These are phyloP conservation scores for Xanthoconium purpureum DNA, from an alignment of 768 basidiomycete species.

Conservation along the genomic window DNA sequence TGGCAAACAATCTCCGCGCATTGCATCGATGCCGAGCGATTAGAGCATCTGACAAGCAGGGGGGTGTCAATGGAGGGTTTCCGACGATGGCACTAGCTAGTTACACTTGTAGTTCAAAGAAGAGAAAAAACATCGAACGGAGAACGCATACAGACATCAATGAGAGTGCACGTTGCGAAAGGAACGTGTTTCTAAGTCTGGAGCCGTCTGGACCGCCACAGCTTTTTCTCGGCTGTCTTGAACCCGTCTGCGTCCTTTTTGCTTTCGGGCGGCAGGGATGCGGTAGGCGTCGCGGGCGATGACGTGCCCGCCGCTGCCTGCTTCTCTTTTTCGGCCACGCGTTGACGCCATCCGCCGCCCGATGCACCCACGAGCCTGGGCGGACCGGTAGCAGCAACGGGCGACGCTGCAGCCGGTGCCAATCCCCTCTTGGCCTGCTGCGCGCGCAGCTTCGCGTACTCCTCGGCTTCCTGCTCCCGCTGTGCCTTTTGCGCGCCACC, in stretches of 20 bases:
- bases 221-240: constrained; percentile 45
- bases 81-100: too few relatives aligned
- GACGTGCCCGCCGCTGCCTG: neutral
- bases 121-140: too few relatives aligned
- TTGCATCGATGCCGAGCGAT: too few relatives aligned
- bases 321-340: constrained; percentile 16
- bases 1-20: too few relatives aligned
- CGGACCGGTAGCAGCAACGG: constrained; percentile 17
- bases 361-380: constrained; percentile 36
- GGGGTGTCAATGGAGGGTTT: too few relatives aligned
- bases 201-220: constrained; percentile 23
- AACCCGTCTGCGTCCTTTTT: constrained; percentile 69
- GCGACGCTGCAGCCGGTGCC: constrained; percentile 20
- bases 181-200: constrained; percentile 1
- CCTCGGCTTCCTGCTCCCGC: constrained; percentile 70
- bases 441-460: constrained; percentile 38
- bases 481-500: constrained; percentile 56
- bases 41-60: too few relatives aligned
- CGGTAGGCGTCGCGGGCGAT: constrained; percentile 9
- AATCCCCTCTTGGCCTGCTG: too few relatives aligned
- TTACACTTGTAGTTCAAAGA: too few relatives aligned
- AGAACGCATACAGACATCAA: too few relatives aligned
- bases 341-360: constrained; percentile 57
- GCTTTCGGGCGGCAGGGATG: constrained; percentile 37
- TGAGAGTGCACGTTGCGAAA: neutral